Conservation (phyloP, 139 green algal species). For the Tetradesmus obliquus region DNA sequence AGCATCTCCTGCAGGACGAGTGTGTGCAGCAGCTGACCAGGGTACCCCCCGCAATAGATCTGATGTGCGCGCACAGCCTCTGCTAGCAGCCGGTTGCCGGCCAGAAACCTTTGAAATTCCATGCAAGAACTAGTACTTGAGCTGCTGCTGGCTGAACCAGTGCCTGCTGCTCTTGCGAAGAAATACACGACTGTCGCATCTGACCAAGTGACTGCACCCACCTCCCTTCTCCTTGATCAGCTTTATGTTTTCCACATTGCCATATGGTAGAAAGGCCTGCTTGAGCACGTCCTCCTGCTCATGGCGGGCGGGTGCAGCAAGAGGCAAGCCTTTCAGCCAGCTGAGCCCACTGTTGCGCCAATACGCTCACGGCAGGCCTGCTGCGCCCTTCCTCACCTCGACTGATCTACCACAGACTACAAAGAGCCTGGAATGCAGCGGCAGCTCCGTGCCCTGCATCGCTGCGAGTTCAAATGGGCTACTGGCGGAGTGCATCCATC, state of each 20-base stretch:
- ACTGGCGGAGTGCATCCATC: neutral
- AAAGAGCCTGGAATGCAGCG: conserved; percentile 62
- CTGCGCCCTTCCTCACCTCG: conserved; percentile 57
- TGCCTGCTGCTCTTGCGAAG: neutral
- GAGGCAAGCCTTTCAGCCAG: neutral
- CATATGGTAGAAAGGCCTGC: conserved; percentile 69
- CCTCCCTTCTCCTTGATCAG: conserved; percentile 87
- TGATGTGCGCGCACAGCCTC: neutral
- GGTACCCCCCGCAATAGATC: neutral
- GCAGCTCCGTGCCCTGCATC: conserved; percentile 26
- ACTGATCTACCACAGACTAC: conserved; percentile 81
- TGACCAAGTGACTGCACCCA: conserved; percentile 52
- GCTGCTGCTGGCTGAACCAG: neutral
- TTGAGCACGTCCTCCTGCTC: conserved; percentile 71
- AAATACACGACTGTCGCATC: neutral
- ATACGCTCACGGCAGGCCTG: neutral
- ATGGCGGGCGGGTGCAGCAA: neutral
- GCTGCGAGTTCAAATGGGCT: conserved; percentile 2
- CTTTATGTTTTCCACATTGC: conserved; percentile 77
- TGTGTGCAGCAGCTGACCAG: neutral
- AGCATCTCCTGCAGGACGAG: neutral
- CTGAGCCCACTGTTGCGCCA: neutral
- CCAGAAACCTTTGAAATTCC: neutral
- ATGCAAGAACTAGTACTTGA: neutral
- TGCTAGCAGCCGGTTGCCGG: neutral